Evolutionary conservation across 441 rosid species (phyloP).

Genomic region (Dalechampia spathulata): DNA sequence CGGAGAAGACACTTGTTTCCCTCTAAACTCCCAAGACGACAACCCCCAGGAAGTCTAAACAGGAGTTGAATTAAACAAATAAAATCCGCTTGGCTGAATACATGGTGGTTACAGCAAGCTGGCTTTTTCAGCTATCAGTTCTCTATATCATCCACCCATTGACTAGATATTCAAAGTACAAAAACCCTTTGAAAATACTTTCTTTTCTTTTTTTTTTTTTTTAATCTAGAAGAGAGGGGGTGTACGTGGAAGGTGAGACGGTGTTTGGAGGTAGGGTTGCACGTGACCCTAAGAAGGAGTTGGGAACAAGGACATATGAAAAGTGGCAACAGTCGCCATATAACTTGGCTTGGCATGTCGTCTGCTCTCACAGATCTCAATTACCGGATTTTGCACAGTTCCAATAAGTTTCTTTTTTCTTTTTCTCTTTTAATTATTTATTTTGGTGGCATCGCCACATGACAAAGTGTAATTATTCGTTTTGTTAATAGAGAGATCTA

Average conservation of each 20-base stretch:
- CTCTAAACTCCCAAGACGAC: slow-evolving; percentile 36
- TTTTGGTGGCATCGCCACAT: slow-evolving; percentile 2
- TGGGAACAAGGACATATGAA: too few species aligned
- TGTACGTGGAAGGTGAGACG: too few species aligned
- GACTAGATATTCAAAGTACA: not conserved
- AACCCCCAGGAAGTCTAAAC: slow-evolving; percentile 12
- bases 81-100: not conserved
- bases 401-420: too few species aligned
- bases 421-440: too few species aligned
- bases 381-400: not conserved
- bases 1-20: slow-evolving; percentile 88
- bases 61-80: not conserved
- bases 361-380: not conserved
- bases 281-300: too few species aligned
- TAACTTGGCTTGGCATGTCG: not conserved
- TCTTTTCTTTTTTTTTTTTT: not conserved
- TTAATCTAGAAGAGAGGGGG: too few species aligned
- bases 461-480: slow-evolving; percentile 21
- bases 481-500: slow-evolving; percentile 16
- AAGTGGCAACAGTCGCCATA: not conserved
- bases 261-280: too few species aligned
- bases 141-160: not conserved
- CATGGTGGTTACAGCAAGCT: too few species aligned
- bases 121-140: too few species aligned
- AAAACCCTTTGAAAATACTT: not conserved